These are phyloP conservation scores for Pythium vanterpoolii DNA, from an alignment of 352 stramenopile species.

Conservation along the genomic window DNA sequence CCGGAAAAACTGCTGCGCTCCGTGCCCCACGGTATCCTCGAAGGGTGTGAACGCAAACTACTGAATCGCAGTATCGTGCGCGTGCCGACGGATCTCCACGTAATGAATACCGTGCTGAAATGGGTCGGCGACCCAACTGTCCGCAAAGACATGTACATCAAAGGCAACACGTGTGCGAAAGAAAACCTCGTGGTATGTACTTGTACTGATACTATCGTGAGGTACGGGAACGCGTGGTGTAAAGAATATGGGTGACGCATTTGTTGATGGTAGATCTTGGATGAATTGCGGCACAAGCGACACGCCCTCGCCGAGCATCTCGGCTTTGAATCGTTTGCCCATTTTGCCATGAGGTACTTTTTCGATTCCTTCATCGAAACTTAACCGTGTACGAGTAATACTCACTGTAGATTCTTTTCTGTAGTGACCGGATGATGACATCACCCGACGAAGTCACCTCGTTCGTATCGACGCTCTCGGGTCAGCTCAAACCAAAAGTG, in stretches of 20 bases:
- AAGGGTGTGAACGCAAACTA: conserved; percentile 62
- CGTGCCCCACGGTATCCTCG: conserved; percentile 58
- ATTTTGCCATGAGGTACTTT: conserved; percentile 91
- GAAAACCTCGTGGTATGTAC: conserved; percentile 52
- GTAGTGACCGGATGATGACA: conserved; percentile 86
- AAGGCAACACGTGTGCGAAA: conserved; percentile 78
- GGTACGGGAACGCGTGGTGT: neutral
- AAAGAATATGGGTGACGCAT: neutral
- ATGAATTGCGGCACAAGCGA: conserved; percentile 82
- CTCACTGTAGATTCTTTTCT: neutral
- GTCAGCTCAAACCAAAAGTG: conserved; percentile 73
- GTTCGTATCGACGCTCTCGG: conserved; percentile 65
- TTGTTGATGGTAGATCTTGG: conserved; percentile 52
- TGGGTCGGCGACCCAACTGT: conserved; percentile 78
- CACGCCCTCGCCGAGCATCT: conserved; percentile 87
- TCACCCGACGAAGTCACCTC: conserved; percentile 56
- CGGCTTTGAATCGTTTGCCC: conserved; percentile 89
- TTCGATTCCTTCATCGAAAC: too few species aligned
- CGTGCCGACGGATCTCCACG: conserved; percentile 80
- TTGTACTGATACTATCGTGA: neutral
- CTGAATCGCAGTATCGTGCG: conserved; percentile 54
- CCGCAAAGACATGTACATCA: conserved; percentile 89
- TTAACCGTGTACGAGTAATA: too few species aligned
- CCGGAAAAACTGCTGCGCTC: conserved; percentile 24
- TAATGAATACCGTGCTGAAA: conserved; percentile 92